A percentile compares a stretch with the other conserved stretches of the same genome.
These are phyloP conservation scores for Kluyveromyces aestuarii DNA, from an alignment of 805 yeast species.

Conservation along the genomic window DNA sequence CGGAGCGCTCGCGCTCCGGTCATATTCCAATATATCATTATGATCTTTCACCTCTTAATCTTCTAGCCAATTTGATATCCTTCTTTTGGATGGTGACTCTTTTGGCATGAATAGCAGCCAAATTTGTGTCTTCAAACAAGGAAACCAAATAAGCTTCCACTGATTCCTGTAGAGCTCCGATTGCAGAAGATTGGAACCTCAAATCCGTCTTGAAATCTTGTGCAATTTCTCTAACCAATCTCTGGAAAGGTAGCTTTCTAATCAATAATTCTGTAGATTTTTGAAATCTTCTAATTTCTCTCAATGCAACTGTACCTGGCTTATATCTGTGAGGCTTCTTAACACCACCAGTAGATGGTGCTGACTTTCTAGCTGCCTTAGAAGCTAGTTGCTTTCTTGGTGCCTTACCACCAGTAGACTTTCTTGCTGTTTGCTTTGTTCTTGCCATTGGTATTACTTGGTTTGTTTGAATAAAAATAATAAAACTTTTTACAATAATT, in stretches of 20 bases:
- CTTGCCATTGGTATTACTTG: slow-evolving; percentile 56
- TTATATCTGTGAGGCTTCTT: slow-evolving; percentile 93
- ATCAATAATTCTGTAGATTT: slow-evolving; percentile 90
- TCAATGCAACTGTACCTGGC: slow-evolving; percentile 95
- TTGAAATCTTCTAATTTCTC: slow-evolving; percentile 97
- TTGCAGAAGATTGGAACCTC: slow-evolving; percentile 96
- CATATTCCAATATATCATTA: slow-evolving; percentile 25
- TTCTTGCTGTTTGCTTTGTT: slow-evolving; percentile 92
- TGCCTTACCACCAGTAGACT: slow-evolving; percentile 92
- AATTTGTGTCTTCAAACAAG: slow-evolving; percentile 93
- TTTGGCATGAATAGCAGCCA: slow-evolving; percentile 98
- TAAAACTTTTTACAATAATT: too few species aligned
- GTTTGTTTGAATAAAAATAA: not conserved
- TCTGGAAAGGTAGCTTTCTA: slow-evolving; percentile 95
- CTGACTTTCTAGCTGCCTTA: slow-evolving; percentile 88
- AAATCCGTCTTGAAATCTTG: slow-evolving; percentile 88
- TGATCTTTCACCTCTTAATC: slow-evolving; percentile 95
- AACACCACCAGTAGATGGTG: slow-evolving; percentile 89
- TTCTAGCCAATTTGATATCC: slow-evolving; percentile 95
- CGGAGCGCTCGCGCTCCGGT: not conserved
- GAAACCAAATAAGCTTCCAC: slow-evolving; percentile 97
- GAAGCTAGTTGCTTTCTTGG: slow-evolving; percentile 92
- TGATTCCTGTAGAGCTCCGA: slow-evolving; percentile 96
- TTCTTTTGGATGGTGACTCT: slow-evolving; percentile 98
- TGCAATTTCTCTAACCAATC: slow-evolving; percentile 93